Evolutionary conservation across 2,329 filamentous ascomycete species (phyloP), one percentile per base, ranked within the genome.

Genomic region (Chaetomium olivaceum): DNA sequence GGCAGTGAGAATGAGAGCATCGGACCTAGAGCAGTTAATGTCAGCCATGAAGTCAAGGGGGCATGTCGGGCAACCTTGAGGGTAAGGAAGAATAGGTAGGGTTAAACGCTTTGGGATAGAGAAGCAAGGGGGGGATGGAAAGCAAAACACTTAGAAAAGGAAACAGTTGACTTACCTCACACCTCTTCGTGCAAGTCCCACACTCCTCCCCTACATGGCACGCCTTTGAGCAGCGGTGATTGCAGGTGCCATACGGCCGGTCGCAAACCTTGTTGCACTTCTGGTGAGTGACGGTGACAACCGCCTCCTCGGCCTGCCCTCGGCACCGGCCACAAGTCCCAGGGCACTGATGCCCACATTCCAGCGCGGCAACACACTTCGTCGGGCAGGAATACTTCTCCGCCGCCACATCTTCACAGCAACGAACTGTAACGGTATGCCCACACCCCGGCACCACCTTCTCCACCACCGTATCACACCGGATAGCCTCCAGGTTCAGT

Each of bases 321-420:
- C 78, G 80, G 74, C 89, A 91, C 0, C 68, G 62, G 7, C 66
- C 74, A 71, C 88, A 91, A 8, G 39, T 48, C 2, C 76, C 77
- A 5, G 71, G 77, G 73, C 88, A 91, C 0, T 63, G 64, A 71
- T 91, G 89, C 0, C 89, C 87, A 70, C 89, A 92, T 0, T 74
- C 31, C 0, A 87, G 77, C 0, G 72, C 51, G 0, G 69, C 67
- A 0, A 74, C 77, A 69, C 89, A 92, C 1, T 68, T 59, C 0
- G 74, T 75, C 0, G 56, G 62, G 71, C 89, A 92, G 1, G 51
- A 66, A 71, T 82, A 89, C 0, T 57, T 27, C 0, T 72, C 29
- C 0, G 66, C 54, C 0, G 70, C 67, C 8, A 88, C 80, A 59
- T 89, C 78, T 3, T 75, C 54, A 21, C 76, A 71, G 71, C 89